phyloP scores from a whole-genome alignment of 768 basidiomycete species.

The Agrocybe pediades region DNA sequence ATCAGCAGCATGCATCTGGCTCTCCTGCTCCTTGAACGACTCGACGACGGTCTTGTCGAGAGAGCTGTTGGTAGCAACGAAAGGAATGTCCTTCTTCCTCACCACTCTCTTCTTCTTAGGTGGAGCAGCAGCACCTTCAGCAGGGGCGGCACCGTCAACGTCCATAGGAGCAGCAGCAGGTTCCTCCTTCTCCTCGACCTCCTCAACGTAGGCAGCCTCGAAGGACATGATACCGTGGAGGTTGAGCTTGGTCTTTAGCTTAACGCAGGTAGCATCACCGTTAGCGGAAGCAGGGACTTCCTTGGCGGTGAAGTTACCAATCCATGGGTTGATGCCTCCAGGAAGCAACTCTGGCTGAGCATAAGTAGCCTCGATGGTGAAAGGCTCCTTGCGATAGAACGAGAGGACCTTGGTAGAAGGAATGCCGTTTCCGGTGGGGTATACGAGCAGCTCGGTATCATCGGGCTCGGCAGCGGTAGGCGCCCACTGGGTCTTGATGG shows the following conservation, averaged over 20 bases:
- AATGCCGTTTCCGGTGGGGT: slow-evolving; percentile 80
- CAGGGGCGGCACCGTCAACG: slow-evolving; percentile 65
- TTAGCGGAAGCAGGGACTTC: slow-evolving; percentile 66
- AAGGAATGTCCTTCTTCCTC: slow-evolving; percentile 82
- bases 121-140: slow-evolving; percentile 35
- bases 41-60: slow-evolving; percentile 70
- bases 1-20: slow-evolving; percentile 86
- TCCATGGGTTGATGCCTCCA: slow-evolving; percentile 80
- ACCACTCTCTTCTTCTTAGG: slow-evolving; percentile 88
- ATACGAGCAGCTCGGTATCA: slow-evolving; percentile 90
- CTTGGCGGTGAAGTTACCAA: slow-evolving; percentile 83
- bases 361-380: slow-evolving; percentile 88
- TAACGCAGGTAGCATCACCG: slow-evolving; percentile 80
- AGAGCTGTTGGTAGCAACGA: slow-evolving; percentile 63
- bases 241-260: slow-evolving; percentile 90
- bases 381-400: slow-evolving; percentile 87
- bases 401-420: slow-evolving; percentile 96
- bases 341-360: slow-evolving; percentile 74
- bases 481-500: slow-evolving; percentile 91
- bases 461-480: slow-evolving; percentile 71
- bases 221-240: slow-evolving; percentile 86
- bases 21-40: slow-evolving; percentile 76
- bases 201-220: slow-evolving; percentile 84
- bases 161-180: slow-evolving; percentile 31
- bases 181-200: slow-evolving; percentile 78